Percentiles rank a stretch among this genome's conserved stretches.
These are phyloP conservation scores for Mycena haematopus DNA, from an alignment of 768 basidiomycete genomes.

Conservation along the genomic window DNA sequence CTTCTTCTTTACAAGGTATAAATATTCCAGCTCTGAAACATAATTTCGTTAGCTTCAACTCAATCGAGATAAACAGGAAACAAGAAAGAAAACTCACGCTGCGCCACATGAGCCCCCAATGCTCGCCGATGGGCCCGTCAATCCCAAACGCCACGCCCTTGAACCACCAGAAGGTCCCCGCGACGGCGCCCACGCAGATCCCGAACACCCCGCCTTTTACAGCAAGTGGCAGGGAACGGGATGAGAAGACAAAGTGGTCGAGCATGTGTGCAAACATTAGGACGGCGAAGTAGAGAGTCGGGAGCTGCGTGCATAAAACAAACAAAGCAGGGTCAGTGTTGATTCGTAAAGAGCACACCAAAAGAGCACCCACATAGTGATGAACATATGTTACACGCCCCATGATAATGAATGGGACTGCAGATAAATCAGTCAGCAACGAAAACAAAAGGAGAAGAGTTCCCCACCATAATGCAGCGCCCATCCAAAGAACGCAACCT, in stretches of 20 bases:
- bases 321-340: conserved; percentile 12
- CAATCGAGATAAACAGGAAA: not conserved
- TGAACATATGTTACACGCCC: conserved; percentile 96
- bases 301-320: conserved; percentile 59
- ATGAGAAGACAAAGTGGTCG: conserved; percentile 92
- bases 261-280: conserved; percentile 89
- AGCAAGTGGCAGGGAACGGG: conserved; percentile 60
- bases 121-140: conserved; percentile 80
- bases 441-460: not conserved
- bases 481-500: conserved; percentile 93
- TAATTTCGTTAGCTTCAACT: not conserved
- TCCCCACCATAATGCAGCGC: conserved; percentile 78
- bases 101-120: conserved; percentile 84
- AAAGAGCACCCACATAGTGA: conserved; percentile 55
- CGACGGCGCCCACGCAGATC: conserved; percentile 60
- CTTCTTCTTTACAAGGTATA: not conserved
- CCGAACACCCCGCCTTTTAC: conserved; percentile 80
- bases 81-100: conserved; percentile 44
- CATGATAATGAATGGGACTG: conserved; percentile 98
- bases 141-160: conserved; percentile 89
- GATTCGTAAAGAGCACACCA: not conserved
- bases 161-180: conserved; percentile 95
- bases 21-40: conserved; percentile 22
- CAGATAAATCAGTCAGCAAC: not conserved
- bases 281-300: conserved; percentile 94